These are phyloP conservation scores for Candida saitoana DNA, from an alignment of 805 yeast genomes.

Conservation along the genomic window DNA sequence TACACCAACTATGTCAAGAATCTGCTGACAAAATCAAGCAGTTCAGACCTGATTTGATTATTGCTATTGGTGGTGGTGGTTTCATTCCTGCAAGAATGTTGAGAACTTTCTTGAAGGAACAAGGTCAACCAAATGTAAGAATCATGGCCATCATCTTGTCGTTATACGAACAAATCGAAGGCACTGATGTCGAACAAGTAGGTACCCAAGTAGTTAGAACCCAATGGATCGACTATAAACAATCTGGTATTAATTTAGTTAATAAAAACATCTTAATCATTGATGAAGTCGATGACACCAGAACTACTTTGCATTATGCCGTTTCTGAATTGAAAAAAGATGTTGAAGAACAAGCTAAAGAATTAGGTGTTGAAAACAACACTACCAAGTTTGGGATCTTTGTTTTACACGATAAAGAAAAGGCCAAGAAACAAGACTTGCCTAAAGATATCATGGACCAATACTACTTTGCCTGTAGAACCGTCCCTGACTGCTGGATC, in stretches of 20 bases:
- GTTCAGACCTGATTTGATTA: slow-evolving; percentile 83
- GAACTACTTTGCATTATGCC: slow-evolving; percentile 81
- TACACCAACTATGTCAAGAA: slow-evolving; percentile 69
- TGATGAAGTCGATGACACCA: slow-evolving; percentile 83
- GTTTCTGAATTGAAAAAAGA: slow-evolving; percentile 70
- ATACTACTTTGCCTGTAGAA: slow-evolving; percentile 67
- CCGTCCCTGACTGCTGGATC: slow-evolving; percentile 77
- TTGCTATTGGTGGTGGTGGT: slow-evolving; percentile 98
- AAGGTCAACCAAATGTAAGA: slow-evolving; percentile 83
- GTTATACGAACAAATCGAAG: slow-evolving; percentile 77
- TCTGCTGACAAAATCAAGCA: slow-evolving; percentile 58
- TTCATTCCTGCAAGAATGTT: slow-evolving; percentile 96
- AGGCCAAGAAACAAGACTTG: slow-evolving; percentile 67
- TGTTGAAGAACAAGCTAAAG: slow-evolving; percentile 56
- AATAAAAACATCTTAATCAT: slow-evolving; percentile 71
- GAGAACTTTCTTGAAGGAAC: slow-evolving; percentile 85
- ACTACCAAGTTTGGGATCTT: slow-evolving; percentile 67
- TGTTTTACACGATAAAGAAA: slow-evolving; percentile 72
- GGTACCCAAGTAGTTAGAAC: slow-evolving; percentile 72
- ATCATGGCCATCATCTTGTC: slow-evolving; percentile 94
- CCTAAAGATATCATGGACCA: slow-evolving; percentile 60
- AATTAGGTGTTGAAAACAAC: slow-evolving; percentile 43
- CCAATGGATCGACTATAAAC: slow-evolving; percentile 78
- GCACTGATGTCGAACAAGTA: slow-evolving; percentile 47
- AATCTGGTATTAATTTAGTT: slow-evolving; percentile 55